Base-by-base conservation (phyloP, 164 flowering plant species). In the Chimonanthus salicifolius region DNA sequence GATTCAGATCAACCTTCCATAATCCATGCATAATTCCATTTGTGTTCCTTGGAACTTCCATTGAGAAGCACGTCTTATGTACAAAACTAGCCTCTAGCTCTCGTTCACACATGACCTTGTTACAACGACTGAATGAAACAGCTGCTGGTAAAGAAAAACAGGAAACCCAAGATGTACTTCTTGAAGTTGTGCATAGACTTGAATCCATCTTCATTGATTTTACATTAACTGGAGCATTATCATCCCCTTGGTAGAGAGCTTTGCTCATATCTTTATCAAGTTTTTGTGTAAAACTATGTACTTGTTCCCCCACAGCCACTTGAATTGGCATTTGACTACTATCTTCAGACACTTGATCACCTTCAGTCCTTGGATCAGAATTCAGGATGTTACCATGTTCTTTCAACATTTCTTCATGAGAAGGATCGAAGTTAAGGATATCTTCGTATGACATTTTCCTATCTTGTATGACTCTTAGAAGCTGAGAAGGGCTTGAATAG, bases 1-100 rank as follows among this genome's bases (percentile, higher is more conserved):
- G 90, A 13, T 81, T 86, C 89, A 90, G 78, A 77, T 82, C 68
- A 78, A 91, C 96, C 76, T 87, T 89, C 99, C 97, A 94, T 43
- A 84, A 20, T 81, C 86, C 82, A 67, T 73, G 81, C 83, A 92
- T 72, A 46, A 65, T 77, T 15, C 83, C 84, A 75, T 47, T 78
- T 72, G 49, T 68, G 62, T 82, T 47, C 78, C 80, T 83, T 44
- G 84, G 82, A 73, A 78, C 60, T 64, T 86, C 77, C 6, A 79
- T 70, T 58, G 80, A 78, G 78, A 82, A 76, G 70, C 76, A 73
- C 74, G 74, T 71, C 47, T 81, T 78, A 65, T 43, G 7, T 58
- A 15, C 48, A 72, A 71, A 75, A 64, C 74, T 78, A 43, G 49
- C 45, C 15, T 73, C 76, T 77, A 73, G 49, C 44, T 83, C 74